phyloP scores from a whole-genome alignment of 257 asterid genomes.

The Sherardia arvensis region DNA sequence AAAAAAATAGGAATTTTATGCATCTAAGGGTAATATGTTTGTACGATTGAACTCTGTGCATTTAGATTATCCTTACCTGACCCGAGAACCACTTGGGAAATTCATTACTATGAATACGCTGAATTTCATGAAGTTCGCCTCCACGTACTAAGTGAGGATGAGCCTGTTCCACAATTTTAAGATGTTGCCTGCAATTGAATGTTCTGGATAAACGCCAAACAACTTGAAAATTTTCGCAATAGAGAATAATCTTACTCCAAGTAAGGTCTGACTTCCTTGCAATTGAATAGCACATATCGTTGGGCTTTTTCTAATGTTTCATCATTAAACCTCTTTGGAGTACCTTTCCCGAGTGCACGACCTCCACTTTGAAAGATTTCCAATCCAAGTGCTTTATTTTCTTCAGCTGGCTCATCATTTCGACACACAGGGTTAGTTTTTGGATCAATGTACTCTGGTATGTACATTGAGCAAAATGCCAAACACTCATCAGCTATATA shows the following conservation, averaged over 20 bases:
- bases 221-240: not conserved
- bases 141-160: not conserved
- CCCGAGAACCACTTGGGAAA: not conserved
- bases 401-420: not conserved
- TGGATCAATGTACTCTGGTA: not conserved
- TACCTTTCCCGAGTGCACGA: not conserved
- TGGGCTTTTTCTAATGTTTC: not conserved
- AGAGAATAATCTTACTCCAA: conserved; percentile 6
- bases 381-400: too few species aligned
- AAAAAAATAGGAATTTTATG: too few species aligned
- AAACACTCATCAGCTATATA: conserved; percentile 4
- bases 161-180: not conserved
- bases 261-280: not conserved
- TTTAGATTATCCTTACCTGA: not conserved
- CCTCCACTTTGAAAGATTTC: not conserved
- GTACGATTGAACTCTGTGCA: too few species aligned
- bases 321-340: not conserved
- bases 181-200: not conserved
- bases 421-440: not conserved
- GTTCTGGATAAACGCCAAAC: not conserved
- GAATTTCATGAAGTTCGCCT: not conserved
- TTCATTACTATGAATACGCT: not conserved
- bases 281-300: conserved; percentile 5
- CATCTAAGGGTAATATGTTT: too few species aligned
- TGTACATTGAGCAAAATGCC: not conserved